These are phyloP conservation scores for Erodium chrysanthum DNA, from an alignment of 441 rosid species.

Conservation along the genomic window DNA sequence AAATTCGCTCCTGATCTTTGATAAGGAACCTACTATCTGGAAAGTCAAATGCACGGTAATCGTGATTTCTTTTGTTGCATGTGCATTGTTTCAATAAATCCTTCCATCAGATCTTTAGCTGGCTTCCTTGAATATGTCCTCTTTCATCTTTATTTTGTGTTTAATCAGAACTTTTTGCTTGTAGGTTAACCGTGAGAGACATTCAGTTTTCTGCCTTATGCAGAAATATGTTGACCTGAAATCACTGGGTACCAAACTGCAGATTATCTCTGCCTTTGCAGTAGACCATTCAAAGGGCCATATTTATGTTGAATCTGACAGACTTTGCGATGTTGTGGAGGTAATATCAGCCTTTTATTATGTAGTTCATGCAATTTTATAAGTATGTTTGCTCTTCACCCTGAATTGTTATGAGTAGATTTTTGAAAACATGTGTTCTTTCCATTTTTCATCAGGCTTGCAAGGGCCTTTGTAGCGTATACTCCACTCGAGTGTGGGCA, in stretches of 20 bases:
- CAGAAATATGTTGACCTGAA: slow-evolving; percentile 74
- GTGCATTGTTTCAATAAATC: not conserved
- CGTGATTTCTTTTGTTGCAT: not conserved
- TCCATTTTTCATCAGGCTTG: slow-evolving; percentile 50
- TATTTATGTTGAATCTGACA: slow-evolving; percentile 70
- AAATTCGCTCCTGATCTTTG: slow-evolving; percentile 37
- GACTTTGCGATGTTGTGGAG: slow-evolving; percentile 58
- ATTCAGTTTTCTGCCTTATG: slow-evolving; percentile 77
- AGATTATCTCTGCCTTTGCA: slow-evolving; percentile 59
- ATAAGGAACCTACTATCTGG: slow-evolving; percentile 65
- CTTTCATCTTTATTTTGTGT: slow-evolving; percentile 10
- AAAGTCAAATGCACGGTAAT: slow-evolving; percentile 87
- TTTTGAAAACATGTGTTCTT: slow-evolving; percentile 8
- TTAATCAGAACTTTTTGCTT: slow-evolving; percentile 20
- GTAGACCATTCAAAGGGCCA: slow-evolving; percentile 73
- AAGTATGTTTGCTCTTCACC: not conserved
- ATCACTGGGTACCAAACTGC: slow-evolving; percentile 46
- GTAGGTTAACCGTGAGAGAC: slow-evolving; percentile 74
- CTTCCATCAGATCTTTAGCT: not conserved
- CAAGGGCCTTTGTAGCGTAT: slow-evolving; percentile 50
- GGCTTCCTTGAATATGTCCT: not conserved
- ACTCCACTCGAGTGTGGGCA: slow-evolving; percentile 43
- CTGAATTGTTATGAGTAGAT: slow-evolving; percentile 2
- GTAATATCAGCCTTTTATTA: slow-evolving; percentile 26
- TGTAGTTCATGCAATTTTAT: not conserved